Evolutionary conservation across 2,329 filamentous ascomycete genomes (phyloP), one percentile per base, ranked within the genome.

Genomic region (Cephalotrichum gorgonifer): DNA sequence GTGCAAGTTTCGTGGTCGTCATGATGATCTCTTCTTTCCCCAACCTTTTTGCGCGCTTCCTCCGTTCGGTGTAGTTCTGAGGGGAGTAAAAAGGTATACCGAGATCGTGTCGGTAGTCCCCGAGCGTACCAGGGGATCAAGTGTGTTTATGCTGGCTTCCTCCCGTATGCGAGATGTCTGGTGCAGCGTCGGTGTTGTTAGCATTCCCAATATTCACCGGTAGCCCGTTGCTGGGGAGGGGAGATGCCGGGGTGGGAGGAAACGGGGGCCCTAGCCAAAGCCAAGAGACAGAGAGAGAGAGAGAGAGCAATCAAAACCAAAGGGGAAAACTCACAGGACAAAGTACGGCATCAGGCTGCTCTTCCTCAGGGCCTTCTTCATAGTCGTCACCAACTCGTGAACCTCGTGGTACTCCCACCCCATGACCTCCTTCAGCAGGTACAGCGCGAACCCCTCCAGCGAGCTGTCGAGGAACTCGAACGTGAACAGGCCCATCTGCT

Each of bases 401-500:
- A 59, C 54, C 22, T 57, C 52, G 2, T 48, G 49, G 22, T 56
- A 54, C 15, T 56, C 54, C 59, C 57, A 60, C 15, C 55, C 54
- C 54, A 62, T 54, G 8, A 64, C 51, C 39, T 60, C 55, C 12
- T 52, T 58, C 14, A 62, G 50, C 50, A 63, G 44, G 30, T 56
- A 61, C 20, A 58, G 49, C 3, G 55, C 59, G 30, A 62, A 57
- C 0, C 60, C 60, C 43, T 61, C 60, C 6, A 62, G 17, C n/a
- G 58, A 60, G 39, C 55, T 51, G 11, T 62, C 59, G 23, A 64
- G 45, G 27, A 56, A 61, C 12, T 56, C 17, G 6, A 54, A 46
- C 45, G 68, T 44, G 52, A 71, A 47, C 33, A 65, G 15, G 23
- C 57, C 73, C 43, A 72, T 61, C 49, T 69, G 63, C 51, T 69